phyloP scores from a whole-genome alignment of 139 green algal species.

The Volvox africanus region DNA sequence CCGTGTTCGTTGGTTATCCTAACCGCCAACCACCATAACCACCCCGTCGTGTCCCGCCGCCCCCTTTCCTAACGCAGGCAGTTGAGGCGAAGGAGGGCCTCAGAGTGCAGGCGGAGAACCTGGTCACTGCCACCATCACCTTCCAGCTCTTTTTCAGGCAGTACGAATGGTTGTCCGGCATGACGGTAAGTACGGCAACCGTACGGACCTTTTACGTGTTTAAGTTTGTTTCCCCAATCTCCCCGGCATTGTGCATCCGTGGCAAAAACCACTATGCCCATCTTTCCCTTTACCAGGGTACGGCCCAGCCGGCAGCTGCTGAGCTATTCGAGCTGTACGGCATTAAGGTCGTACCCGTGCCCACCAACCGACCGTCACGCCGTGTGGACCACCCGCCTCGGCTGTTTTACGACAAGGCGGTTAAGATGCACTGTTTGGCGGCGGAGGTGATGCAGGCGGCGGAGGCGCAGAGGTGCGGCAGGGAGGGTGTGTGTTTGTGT shows the following conservation, averaged over 20 bases:
- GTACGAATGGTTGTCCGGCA: slow-evolving; percentile 39
- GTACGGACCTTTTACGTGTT: not conserved
- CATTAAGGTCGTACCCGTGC: slow-evolving; percentile 79
- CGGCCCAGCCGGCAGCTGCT: slow-evolving; percentile 86
- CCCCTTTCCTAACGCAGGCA: slow-evolving; percentile 63
- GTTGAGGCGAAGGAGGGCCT: slow-evolving; percentile 98
- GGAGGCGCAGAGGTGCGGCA: slow-evolving; percentile 18
- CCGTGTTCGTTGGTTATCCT: too few relatives aligned
- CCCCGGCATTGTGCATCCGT: too few relatives aligned
- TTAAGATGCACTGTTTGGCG: slow-evolving; percentile 42
- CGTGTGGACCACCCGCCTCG: slow-evolving; percentile 72
- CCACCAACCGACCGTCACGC: slow-evolving; percentile 80
- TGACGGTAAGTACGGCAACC: slow-evolving; percentile 24
- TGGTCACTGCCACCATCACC: slow-evolving; percentile 64
- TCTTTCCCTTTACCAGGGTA: slow-evolving; percentile 66
- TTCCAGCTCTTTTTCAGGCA: slow-evolving; percentile 73
- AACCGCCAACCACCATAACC: too few relatives aligned
- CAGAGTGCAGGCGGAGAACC: slow-evolving; percentile 56
- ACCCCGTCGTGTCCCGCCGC: not conserved
- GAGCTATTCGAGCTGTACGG: slow-evolving; percentile 77
- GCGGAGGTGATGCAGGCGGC: slow-evolving; percentile 9
- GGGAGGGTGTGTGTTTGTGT: too few relatives aligned
- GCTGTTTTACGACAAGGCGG: slow-evolving; percentile 38
- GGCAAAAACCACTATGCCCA: not conserved
- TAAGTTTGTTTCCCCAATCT: not conserved